phyloP scores from a whole-genome alignment of 2,329 filamentous ascomycete species.

The Ascochyta viciae-villosae region DNA sequence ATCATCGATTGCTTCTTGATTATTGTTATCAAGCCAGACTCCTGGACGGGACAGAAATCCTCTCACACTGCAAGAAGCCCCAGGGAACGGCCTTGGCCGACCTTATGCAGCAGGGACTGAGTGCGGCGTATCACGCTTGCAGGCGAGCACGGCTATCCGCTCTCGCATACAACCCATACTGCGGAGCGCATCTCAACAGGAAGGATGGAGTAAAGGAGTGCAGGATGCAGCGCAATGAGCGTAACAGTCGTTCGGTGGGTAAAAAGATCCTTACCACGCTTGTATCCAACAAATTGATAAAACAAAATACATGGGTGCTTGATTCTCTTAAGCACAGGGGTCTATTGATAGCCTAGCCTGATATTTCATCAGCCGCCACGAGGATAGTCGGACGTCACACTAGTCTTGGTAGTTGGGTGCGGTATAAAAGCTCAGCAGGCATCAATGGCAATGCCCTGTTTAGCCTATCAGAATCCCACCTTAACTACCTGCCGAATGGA shows the following conservation, averaged over 20 bases:
- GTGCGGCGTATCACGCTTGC: background rate
- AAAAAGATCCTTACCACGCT: background rate
- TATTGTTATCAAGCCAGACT: background rate
- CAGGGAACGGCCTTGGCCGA: background rate
- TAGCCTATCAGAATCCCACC: background rate
- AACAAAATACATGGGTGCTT: background rate
- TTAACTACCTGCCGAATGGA: background rate
- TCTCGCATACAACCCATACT: background rate
- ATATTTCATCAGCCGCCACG: background rate
- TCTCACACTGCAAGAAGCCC: background rate
- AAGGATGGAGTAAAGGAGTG: background rate
- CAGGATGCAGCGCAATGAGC: background rate
- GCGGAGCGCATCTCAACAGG: background rate
- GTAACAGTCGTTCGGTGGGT: background rate
- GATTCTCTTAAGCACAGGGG: background rate
- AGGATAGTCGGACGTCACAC: background rate
- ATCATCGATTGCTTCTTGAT: background rate
- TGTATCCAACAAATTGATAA: background rate
- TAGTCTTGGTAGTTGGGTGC: background rate
- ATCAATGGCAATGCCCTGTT: background rate
- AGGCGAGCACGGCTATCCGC: background rate
- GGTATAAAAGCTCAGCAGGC: background rate
- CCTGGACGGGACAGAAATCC: background rate
- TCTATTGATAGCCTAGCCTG: background rate
- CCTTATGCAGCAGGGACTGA: background rate